These are phyloP conservation scores for Rubia occidens DNA, from an alignment of 305 asterid species.

Conservation along the genomic window DNA sequence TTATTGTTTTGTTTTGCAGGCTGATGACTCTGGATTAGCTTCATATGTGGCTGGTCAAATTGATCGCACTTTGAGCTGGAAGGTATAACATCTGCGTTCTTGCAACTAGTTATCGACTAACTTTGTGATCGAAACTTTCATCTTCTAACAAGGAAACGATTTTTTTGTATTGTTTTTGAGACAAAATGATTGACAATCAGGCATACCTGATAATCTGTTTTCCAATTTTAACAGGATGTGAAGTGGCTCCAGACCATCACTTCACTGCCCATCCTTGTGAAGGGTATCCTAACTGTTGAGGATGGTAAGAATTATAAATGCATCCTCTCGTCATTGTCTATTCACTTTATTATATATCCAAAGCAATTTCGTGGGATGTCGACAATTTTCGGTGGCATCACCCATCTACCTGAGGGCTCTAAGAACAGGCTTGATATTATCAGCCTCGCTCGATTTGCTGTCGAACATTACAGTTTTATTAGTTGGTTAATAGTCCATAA, in stretches of 20 bases:
- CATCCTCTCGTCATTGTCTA: conserved; percentile 4
- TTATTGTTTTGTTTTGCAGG: conserved; percentile 31
- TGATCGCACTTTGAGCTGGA: conserved; percentile 83
- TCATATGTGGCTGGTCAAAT: conserved; percentile 85
- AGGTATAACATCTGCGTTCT: conserved; percentile 31
- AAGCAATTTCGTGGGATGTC: too few relatives aligned
- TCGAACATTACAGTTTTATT: background rate
- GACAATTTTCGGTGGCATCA: too few relatives aligned
- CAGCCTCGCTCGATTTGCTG: too few relatives aligned
- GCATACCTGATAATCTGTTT: conserved; percentile 11
- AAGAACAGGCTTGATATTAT: too few relatives aligned
- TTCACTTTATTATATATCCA: background rate
- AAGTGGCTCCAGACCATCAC: conserved; percentile 92
- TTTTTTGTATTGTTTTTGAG: background rate
- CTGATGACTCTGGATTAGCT: conserved; percentile 80
- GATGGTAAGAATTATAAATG: conserved; percentile 43
- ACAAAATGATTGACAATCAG: background rate
- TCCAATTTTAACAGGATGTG: conserved; percentile 50
- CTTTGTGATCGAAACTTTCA: background rate
- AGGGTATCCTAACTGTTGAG: conserved; percentile 87
- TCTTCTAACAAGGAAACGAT: background rate
- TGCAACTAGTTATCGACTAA: background rate
- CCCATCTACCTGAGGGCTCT: too few relatives aligned
- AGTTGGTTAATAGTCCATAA: background rate
- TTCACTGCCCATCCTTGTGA: conserved; percentile 70